Evolutionary conservation across 1,139 yeast genomes (phyloP).

Genomic region (Pichiaceae sp.): DNA sequence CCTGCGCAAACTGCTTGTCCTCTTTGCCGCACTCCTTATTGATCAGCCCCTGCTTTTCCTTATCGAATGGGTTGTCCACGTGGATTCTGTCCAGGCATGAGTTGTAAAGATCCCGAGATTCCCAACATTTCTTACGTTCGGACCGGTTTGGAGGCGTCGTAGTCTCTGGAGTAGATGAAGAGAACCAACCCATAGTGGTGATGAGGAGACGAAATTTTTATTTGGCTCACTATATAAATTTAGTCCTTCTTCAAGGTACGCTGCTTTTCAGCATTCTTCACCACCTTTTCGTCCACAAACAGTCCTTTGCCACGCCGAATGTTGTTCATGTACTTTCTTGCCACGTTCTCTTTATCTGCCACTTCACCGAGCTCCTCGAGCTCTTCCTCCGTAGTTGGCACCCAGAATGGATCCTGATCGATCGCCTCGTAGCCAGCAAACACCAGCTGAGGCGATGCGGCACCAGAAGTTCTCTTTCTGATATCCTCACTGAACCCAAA

Average conservation of each 20-base stretch:
- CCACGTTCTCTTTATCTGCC: conserved; percentile 89
- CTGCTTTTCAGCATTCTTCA: conserved; percentile 88
- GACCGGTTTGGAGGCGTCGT: conserved; percentile 41
- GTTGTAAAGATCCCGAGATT: conserved; percentile 51
- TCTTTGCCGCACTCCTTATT: conserved; percentile 34
- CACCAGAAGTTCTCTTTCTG: conserved; percentile 89
- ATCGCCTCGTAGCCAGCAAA: conserved; percentile 82
- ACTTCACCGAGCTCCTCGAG: conserved; percentile 86
- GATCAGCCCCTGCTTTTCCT: conserved; percentile 19
- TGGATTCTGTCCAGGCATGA: conserved; percentile 47
- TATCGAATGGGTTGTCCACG: conserved; percentile 41
- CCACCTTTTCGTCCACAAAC: conserved; percentile 82
- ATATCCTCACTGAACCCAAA: conserved; percentile 96
- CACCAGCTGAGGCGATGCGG: conserved; percentile 92
- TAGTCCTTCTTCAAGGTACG: conserved; percentile 66
- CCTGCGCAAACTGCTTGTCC: conserved; percentile 37
- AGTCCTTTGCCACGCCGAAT: conserved; percentile 85
- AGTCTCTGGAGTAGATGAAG: conserved; percentile 20
- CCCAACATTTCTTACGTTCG: conserved; percentile 59
- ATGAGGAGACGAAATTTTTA: neutral
- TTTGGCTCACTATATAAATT: conserved; percentile 1
- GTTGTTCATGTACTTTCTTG: conserved; percentile 74
- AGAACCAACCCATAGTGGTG: conserved; percentile 9
- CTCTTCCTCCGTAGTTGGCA: conserved; percentile 97
- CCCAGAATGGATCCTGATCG: conserved; percentile 97